A percentile compares a stretch with the other conserved stretches of the same genome.
Conservation (phyloP, 805 yeast genomes). For the Suhomyces sp. region DNA sequence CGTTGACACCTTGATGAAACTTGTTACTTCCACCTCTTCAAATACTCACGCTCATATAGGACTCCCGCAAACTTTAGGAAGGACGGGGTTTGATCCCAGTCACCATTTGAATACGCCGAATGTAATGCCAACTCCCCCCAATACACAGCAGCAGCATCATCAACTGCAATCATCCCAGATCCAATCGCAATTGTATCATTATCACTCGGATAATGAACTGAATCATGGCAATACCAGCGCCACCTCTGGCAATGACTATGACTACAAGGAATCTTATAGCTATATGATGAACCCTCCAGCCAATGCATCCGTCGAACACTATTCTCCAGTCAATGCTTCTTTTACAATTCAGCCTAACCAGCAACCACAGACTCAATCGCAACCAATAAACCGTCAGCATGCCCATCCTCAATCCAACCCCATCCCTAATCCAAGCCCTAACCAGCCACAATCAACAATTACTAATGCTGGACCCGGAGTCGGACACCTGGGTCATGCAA, state of each 20-base stretch:
- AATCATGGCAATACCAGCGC: slow-evolving; percentile 2
- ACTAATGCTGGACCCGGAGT: background rate
- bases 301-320: slow-evolving; percentile 4
- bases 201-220: slow-evolving; percentile 11
- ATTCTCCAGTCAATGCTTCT: slow-evolving; percentile 9
- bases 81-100: background rate
- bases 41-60: too few species aligned
- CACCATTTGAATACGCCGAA: slow-evolving; percentile 4
- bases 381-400: too few species aligned
- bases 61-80: background rate
- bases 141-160: slow-evolving; percentile 3
- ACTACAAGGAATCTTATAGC: slow-evolving; percentile 13
- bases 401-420: too few species aligned
- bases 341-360: slow-evolving; percentile 7
- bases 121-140: slow-evolving; percentile 4
- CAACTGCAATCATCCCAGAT: background rate
- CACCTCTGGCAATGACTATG: slow-evolving; percentile 11
- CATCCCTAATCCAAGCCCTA: background rate
- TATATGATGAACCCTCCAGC: slow-evolving; percentile 9
- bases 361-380: background rate
- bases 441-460: too few species aligned
- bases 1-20: slow-evolving; percentile 5
- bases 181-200: slow-evolving; percentile 3
- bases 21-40: slow-evolving; percentile 1
- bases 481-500: background rate